Evolutionary conservation across 139 green algal genomes (phyloP), one percentile per base, ranked within the genome.

Genomic region (Ettlia oleoabundans): DNA sequence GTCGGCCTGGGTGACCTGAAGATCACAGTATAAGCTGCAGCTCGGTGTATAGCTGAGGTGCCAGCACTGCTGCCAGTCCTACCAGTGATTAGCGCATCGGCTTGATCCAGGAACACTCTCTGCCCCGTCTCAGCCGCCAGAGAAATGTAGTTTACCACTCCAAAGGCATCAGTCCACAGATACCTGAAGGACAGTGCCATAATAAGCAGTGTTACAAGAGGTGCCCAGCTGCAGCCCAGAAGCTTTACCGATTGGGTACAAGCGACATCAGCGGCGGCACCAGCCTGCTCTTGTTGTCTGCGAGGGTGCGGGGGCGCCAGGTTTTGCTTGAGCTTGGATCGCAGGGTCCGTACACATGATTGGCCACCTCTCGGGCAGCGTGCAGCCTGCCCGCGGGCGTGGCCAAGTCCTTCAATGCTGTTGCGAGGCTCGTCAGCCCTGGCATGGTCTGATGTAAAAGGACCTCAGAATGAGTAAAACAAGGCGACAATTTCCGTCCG

Each of bases 91-190:
- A 91, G 74, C 3, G 67, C 41, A 1, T 85, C 78, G 30, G 82
- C 81, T 75, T 82, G 74, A 0, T 72, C 58, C 30, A 89, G 58
- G 42, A 63, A 89, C 8, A 15, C 18, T 19, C 10, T 3, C 2
- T 88, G 70, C 38, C 78, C 73, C 0, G 85, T 92, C 32, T 85
- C 77, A 0, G 22, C 62, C 30, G 80, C 64, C 22, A 92, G 82
- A 1, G 78, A 85, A 10, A 92, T 53, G 71, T 84, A 90, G 64
- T 89, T 87, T 72, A 66, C 80, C 19, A 92, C 89, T 4, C 87
- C 89, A 85, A 92, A 92, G 1, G 89, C 89, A 61, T 92, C 89
- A 6, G 78, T 83, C 78, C 78, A 83, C 0, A 83, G 78, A 26
- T 83, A 83, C 51, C 78, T 83, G 63, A 13, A 42, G 40, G n/a